Conservation (phyloP, 2,329 filamentous ascomycete genomes). For the Fusarium vanettenii region DNA sequence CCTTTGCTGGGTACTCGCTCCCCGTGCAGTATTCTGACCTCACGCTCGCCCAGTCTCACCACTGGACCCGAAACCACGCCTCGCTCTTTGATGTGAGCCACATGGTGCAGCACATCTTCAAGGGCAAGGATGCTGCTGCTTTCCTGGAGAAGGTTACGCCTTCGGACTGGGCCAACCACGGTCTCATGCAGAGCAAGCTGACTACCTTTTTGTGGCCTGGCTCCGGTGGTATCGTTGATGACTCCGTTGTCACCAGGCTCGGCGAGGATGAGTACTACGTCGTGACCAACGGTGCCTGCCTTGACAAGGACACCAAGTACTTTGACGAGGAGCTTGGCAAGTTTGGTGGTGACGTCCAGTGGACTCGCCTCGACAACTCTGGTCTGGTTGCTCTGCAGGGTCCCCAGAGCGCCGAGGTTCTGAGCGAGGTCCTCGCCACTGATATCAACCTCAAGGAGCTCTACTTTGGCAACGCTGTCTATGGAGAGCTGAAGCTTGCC, state of each 20-base stretch:
- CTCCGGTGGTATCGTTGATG: slow-evolving; percentile 93
- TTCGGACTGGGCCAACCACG: slow-evolving; percentile 73
- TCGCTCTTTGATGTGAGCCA: slow-evolving; percentile 97
- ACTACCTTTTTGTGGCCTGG: slow-evolving; percentile 83
- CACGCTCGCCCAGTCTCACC: slow-evolving; percentile 85
- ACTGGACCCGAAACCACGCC: slow-evolving; percentile 87
- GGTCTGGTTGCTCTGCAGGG: slow-evolving; percentile 93
- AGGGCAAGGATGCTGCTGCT: slow-evolving; percentile 80
- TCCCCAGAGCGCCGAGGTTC: slow-evolving; percentile 77
- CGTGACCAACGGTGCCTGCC: slow-evolving; percentile 93
- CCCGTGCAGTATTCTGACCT: slow-evolving; percentile 87
- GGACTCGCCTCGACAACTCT: slow-evolving; percentile 77
- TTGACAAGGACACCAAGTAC: slow-evolving; percentile 88
- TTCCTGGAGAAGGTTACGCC: slow-evolving; percentile 91
- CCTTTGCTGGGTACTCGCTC: slow-evolving; percentile 95
- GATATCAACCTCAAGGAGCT: slow-evolving; percentile 71
- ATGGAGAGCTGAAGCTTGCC: slow-evolving; percentile 72
- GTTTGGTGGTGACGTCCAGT: slow-evolving; percentile 67
- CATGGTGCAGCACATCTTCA: slow-evolving; percentile 93
- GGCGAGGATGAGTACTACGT: slow-evolving; percentile 83
- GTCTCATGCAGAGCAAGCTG: slow-evolving; percentile 78
- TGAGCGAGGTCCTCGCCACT: slow-evolving; percentile 70
- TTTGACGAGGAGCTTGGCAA: slow-evolving; percentile 75
- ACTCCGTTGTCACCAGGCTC: slow-evolving; percentile 90
- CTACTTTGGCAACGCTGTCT: slow-evolving; percentile 83